Percentiles rank a stretch among this genome's conserved stretches.
Evolutionary conservation across 257 asterid species (phyloP).

Genomic region (Thymus mandschuricus): DNA sequence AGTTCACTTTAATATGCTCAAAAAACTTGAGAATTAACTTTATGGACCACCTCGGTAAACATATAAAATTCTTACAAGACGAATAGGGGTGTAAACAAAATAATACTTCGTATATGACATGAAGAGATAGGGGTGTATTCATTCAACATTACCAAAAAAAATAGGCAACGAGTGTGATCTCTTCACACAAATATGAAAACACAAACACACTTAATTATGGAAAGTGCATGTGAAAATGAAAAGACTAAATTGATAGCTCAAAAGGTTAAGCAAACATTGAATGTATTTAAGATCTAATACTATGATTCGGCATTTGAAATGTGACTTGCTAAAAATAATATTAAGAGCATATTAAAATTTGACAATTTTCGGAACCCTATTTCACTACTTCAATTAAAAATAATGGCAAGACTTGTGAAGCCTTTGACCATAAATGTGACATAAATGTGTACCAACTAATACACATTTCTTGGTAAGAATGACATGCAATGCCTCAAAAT

Average conservation of each 20-base stretch:
- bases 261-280: too few relatives aligned
- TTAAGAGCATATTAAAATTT: background rate
- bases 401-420: background rate
- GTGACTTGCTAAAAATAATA: background rate
- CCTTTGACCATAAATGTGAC: background rate
- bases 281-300: too few relatives aligned
- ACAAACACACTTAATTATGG: too few relatives aligned
- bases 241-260: too few relatives aligned
- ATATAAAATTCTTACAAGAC: too few relatives aligned
- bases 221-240: too few relatives aligned
- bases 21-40: background rate
- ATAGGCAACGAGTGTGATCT: background rate
- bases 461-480: background rate
- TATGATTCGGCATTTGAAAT: too few relatives aligned
- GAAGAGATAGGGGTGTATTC: background rate
- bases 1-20: background rate
- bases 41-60: background rate
- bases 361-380: background rate
- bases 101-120: too few relatives aligned
- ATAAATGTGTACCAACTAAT: background rate
- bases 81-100: too few relatives aligned
- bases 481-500: background rate
- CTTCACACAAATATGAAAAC: too few relatives aligned
- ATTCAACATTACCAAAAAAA: background rate
- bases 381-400: background rate